A percentile compares a stretch with the other conserved stretches of the same genome.
phyloP scores from a whole-genome alignment of 2,329 filamentous ascomycete species.

The Harringtonia lauricola region DNA sequence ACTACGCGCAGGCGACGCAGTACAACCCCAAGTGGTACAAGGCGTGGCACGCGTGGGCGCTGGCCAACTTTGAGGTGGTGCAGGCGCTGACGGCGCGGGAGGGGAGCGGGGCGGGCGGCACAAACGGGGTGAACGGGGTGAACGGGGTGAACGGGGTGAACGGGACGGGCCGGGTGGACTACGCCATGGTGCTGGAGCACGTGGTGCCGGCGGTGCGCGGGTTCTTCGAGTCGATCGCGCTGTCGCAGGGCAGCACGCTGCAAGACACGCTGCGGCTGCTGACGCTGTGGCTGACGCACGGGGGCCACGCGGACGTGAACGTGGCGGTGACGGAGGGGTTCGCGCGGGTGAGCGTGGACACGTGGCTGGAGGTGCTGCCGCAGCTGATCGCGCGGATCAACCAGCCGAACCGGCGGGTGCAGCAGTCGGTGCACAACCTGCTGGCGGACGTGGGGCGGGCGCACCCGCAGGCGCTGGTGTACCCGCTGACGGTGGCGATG shows the following conservation, averaged over 20 bases:
- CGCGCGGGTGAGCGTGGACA: constrained; percentile 85
- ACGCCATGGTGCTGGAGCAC: constrained; percentile 66
- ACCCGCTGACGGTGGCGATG: constrained; percentile 94
- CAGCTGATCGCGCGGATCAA: constrained; percentile 97
- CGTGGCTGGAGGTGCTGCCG: constrained; percentile 96
- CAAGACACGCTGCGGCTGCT: constrained; percentile 90
- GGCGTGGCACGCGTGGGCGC: constrained; percentile 96
- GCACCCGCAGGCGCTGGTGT: constrained; percentile 93
- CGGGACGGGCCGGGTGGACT: constrained; percentile 34
- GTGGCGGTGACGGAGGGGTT: constrained; percentile 83
- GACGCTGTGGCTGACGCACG: constrained; percentile 94
- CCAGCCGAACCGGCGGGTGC: constrained; percentile 80
- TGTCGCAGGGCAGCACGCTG: constrained; percentile 84
- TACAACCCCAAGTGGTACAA: constrained; percentile 98
- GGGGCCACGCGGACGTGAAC: constrained; percentile 80
- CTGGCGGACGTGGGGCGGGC: constrained; percentile 86
- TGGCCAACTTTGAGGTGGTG: constrained; percentile 97
- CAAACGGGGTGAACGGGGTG: not conserved
- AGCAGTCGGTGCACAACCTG: constrained; percentile 83
- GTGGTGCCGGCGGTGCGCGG: constrained; percentile 91
- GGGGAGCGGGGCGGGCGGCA: not conserved
- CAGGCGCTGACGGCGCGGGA: constrained; percentile 52
- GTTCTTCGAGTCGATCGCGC: constrained; percentile 93
- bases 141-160: not conserved
- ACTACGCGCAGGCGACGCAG: constrained; percentile 83